Base-by-base conservation (phyloP, 2,329 filamentous ascomycete species). In the Aureobasidium sp. region DNA sequence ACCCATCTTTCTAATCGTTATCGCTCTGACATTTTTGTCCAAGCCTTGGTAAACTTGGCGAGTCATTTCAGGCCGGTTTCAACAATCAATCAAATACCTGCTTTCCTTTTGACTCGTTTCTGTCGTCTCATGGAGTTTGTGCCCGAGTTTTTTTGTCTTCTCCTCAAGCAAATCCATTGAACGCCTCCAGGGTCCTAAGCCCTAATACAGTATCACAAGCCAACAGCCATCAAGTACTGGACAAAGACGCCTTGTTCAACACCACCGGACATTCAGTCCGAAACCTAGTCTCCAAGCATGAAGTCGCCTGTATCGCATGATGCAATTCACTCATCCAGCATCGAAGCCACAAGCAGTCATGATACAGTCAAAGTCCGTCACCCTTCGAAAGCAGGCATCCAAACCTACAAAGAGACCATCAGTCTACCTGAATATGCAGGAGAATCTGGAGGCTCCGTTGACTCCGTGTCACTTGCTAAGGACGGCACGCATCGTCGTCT, bases 401-500 rank as follows among this genome's bases (percentile, higher is more conserved):
- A 41, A 22, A 52, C 35, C 19, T 39, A 40, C 25, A 37, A 37
- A 21, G 38, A 52, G 16, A 42, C 27, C 14, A 53, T 44, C 22
- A 34, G 22, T 12, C 10, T 42, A 10, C 30, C 39, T 6, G 29
- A 35, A 8, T 42, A 53, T 29, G 39, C 39, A n/a, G 38, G 24
- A n/a, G 38, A 44, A 12, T 27, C 27, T 16, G 41, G 17, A 24
- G 29, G 19, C 21, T 42, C 38, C 12, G 12, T 40, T 3, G 49
- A 42, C 29, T 44, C 49, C 3, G 12, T 37, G 1, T 53, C 49
- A 3, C 17, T 55, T 22, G 44, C 35, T 27, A 45, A 50, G 6
- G 62, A 64, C 47, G 55, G 60, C 11, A 75, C 72, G 6, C 71
- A 74, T 53, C 65, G 72, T 30, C 74, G 68, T 59, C 64, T 74